Conservation (phyloP, 2,329 filamentous ascomycete species). For the Nigrospora sphaerica region DNA sequence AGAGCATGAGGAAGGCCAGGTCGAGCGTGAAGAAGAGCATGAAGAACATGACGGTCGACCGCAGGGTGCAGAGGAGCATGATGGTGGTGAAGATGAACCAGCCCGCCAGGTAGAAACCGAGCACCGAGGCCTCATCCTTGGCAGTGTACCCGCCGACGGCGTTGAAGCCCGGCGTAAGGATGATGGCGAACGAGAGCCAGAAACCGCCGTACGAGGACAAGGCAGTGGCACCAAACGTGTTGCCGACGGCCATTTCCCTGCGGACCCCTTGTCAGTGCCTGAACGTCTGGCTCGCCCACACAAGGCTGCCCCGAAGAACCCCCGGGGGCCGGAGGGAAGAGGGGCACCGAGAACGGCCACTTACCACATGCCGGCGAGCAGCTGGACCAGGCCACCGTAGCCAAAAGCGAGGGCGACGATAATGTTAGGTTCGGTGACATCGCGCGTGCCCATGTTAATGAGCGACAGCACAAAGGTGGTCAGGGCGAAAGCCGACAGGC, state of each 20-base stretch:
- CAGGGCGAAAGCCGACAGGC: conserved; percentile 71
- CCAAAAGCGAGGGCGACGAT: conserved; percentile 63
- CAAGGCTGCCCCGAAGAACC: too few relatives aligned
- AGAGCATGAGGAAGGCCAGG: conserved; percentile 66
- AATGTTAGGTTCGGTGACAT: conserved; percentile 55
- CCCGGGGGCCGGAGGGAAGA: too few relatives aligned
- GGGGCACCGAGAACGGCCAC: conserved; percentile 26
- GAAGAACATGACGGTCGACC: conserved; percentile 74
- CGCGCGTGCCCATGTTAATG: conserved; percentile 63
- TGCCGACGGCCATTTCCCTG: conserved; percentile 82
- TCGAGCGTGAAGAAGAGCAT: conserved; percentile 71
- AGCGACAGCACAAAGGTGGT: conserved; percentile 74
- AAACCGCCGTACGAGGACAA: conserved; percentile 78
- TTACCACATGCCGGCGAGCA: conserved; percentile 82
- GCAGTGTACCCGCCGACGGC: conserved; percentile 41
- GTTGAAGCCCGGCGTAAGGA: conserved; percentile 61
- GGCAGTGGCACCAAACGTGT: conserved; percentile 79
- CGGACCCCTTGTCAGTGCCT: too few relatives aligned
- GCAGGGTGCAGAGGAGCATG: conserved; percentile 65
- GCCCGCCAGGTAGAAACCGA: conserved; percentile 69
- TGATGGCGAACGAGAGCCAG: conserved; percentile 71
- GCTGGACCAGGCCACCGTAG: conserved; percentile 73
- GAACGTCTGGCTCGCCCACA: too few relatives aligned
- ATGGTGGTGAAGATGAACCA: conserved; percentile 85
- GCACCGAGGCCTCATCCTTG: conserved; percentile 45